phyloP scores from a whole-genome alignment of 2,329 filamentous ascomycete genomes.

The Pseudocercospora vitis region DNA sequence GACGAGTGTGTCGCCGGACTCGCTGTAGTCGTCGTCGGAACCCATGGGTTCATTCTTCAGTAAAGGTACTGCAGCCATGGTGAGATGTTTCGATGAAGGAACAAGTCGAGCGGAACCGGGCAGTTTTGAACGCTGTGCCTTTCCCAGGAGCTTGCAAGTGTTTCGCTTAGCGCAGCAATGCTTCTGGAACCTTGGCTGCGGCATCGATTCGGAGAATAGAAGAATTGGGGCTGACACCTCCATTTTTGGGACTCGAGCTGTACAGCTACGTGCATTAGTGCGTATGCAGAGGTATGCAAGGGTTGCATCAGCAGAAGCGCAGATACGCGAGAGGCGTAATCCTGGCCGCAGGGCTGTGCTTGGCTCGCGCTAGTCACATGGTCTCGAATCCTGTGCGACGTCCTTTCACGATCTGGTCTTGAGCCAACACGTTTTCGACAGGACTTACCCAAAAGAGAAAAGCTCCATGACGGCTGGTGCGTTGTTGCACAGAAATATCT shows the following conservation, averaged over 20 bases:
- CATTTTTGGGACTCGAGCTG: too few relatives aligned
- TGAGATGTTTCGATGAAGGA: background rate
- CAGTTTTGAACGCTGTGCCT: constrained; percentile 5
- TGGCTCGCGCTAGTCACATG: constrained; percentile 10
- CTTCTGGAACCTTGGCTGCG: background rate
- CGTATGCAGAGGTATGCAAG: constrained; percentile 8
- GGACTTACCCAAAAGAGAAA: background rate
- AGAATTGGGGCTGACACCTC: background rate
- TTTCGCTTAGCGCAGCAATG: background rate
- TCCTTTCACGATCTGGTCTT: background rate
- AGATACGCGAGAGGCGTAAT: background rate
- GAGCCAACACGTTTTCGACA: constrained; percentile 1
- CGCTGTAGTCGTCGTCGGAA: constrained; percentile 21
- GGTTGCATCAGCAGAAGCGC: constrained; percentile 7
- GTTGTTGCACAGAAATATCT: background rate
- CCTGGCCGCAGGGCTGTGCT: constrained; percentile 8
- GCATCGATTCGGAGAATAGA: background rate
- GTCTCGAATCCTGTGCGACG: constrained; percentile 4
- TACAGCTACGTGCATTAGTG: constrained; percentile 10
- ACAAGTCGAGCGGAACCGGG: background rate
- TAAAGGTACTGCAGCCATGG: constrained; percentile 18
- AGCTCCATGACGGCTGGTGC: background rate
- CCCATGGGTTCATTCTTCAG: constrained; percentile 13
- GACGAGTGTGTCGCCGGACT: constrained; percentile 14
- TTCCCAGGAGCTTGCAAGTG: background rate